phyloP scores from a whole-genome alignment of 2,329 filamentous ascomycete genomes.

The Ceratocystis cubensis region DNA sequence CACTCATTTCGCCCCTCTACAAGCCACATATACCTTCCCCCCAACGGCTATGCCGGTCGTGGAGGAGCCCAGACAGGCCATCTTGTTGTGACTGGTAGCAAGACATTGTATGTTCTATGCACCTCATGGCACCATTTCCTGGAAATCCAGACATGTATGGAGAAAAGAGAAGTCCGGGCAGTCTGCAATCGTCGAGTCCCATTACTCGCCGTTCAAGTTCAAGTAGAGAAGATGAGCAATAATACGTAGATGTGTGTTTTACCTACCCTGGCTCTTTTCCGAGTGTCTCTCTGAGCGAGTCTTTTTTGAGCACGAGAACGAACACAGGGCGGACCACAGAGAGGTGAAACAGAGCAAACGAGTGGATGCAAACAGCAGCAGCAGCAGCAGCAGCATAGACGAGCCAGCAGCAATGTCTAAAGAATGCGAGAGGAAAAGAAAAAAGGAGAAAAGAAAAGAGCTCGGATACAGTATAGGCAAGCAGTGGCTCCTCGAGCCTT shows the following conservation, averaged over 20 bases:
- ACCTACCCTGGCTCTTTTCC: too few species aligned
- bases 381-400: not conserved
- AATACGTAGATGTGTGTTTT: too few species aligned
- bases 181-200: not conserved
- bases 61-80: not conserved
- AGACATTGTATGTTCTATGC: not conserved
- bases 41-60: not conserved
- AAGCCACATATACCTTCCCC: not conserved
- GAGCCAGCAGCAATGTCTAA: not conserved
- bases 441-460: not conserved
- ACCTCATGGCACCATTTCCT: not conserved
- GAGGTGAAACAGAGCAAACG: conserved; percentile 6
- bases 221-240: not conserved
- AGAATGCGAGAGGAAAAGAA: not conserved
- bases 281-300: not conserved
- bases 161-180: not conserved
- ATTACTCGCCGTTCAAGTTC: not conserved
- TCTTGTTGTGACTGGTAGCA: not conserved
- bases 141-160: not conserved
- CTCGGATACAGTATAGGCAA: not conserved
- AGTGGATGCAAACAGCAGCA: not conserved
- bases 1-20: not conserved
- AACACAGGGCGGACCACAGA: not conserved
- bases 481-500: not conserved
- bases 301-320: not conserved